Conservation (phyloP, 2,329 filamentous ascomycete species). For the Colletotrichum sp. region DNA sequence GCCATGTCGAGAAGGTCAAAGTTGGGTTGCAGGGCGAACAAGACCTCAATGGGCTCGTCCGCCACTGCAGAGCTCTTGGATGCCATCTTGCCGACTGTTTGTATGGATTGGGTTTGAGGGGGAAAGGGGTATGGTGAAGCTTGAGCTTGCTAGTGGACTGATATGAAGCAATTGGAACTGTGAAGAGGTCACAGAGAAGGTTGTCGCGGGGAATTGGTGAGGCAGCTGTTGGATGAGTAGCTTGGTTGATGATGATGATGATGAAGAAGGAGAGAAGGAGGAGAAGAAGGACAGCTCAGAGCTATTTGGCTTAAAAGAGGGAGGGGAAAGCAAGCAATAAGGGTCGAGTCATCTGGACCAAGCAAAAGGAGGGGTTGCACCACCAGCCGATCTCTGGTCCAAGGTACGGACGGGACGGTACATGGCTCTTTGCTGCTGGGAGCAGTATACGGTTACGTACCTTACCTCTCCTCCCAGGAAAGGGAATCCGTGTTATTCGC, state of each 20-base stretch:
- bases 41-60: constrained; percentile 64
- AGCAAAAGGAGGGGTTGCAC: constrained; percentile 24
- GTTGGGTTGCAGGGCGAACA: constrained; percentile 64
- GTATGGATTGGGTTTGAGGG: background rate
- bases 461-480: background rate
- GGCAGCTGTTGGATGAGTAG: constrained; percentile 17
- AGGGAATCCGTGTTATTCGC: background rate
- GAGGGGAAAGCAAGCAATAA: constrained; percentile 25
- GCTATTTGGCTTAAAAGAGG: constrained; percentile 19
- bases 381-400: constrained; percentile 4
- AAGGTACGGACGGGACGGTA: background rate
- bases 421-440: background rate
- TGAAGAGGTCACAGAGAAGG: background rate
- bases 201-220: background rate
- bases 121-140: constrained; percentile 3
- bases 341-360: constrained; percentile 18
- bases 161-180: constrained; percentile 7
- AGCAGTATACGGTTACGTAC: background rate
- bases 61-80: constrained; percentile 62
- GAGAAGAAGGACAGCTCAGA: constrained; percentile 1
- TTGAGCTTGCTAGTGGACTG: background rate
- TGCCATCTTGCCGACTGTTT: constrained; percentile 54
- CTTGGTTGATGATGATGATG: constrained; percentile 2
- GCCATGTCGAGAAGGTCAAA: constrained; percentile 65
- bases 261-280: background rate